A percentile compares a stretch with the other conserved stretches of the same genome.
These are phyloP conservation scores for Dictyostelium discoideum DNA, from an alignment of 78 protist species.

Conservation along the genomic window DNA sequence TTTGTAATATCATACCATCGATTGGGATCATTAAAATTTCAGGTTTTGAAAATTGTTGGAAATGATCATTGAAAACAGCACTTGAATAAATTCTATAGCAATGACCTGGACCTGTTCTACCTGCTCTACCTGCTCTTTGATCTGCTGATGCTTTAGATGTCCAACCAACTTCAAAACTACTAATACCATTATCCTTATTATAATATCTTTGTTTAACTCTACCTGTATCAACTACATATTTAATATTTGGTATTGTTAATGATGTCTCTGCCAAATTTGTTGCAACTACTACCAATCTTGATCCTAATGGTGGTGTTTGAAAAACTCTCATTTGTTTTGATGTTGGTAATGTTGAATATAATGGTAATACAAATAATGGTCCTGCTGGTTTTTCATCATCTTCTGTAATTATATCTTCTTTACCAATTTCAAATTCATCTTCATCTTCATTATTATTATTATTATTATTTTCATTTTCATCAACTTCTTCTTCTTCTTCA, in stretches of 20 bases:
- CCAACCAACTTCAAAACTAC: slow-evolving; percentile 90
- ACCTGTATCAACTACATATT: slow-evolving; percentile 95
- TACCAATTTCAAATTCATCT: slow-evolving; percentile 30
- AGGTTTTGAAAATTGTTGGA: slow-evolving; percentile 87
- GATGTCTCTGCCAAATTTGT: slow-evolving; percentile 99
- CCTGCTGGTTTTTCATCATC: slow-evolving; percentile 28
- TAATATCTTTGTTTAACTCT: slow-evolving; percentile 81
- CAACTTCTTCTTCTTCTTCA: slow-evolving; percentile 29
- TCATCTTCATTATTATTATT: slow-evolving; percentile 35
- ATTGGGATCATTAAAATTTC: slow-evolving; percentile 93
- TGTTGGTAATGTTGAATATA: slow-evolving; percentile 93
- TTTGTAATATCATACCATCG: slow-evolving; percentile 89
- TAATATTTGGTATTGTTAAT: slow-evolving; percentile 97
- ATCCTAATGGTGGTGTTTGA: slow-evolving; percentile 85
- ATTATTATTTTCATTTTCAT: background rate
- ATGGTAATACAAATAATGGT: slow-evolving; percentile 95
- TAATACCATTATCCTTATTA: slow-evolving; percentile 79
- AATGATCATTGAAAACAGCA: slow-evolving; percentile 88
- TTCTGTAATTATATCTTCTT: slow-evolving; percentile 32
- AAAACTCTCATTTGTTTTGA: slow-evolving; percentile 92
- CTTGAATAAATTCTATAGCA: slow-evolving; percentile 93
- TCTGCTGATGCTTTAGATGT: slow-evolving; percentile 92
- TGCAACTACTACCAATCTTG: slow-evolving; percentile 96
- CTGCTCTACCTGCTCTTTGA: slow-evolving; percentile 96
- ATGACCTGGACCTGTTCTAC: slow-evolving; percentile 96